A percentile compares a stretch with the other conserved stretches of the same genome.
Conservation (phyloP, 129 eudicot species). For the Centaurea solstitialis region DNA sequence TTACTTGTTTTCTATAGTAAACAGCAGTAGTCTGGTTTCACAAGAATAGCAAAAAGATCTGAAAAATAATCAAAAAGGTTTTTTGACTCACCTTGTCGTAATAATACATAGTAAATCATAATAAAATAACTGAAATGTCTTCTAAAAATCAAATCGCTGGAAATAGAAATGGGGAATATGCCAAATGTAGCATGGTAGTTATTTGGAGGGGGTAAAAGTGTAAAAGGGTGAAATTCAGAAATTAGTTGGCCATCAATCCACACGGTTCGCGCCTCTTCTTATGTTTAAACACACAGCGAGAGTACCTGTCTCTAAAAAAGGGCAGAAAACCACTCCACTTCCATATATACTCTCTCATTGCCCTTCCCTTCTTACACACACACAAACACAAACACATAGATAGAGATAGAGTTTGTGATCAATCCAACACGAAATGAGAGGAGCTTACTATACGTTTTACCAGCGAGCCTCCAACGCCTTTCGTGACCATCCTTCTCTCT, state of each 20-base stretch:
- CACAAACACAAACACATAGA: not conserved
- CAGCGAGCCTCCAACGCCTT: slow-evolving; percentile 52
- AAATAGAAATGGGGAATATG: too few relatives aligned
- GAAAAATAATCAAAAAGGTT: too few relatives aligned
- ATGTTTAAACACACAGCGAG: slow-evolving; percentile 12
- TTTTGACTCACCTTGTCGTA: too few relatives aligned
- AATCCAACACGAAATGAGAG: slow-evolving; percentile 27
- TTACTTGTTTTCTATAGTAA: not conserved
- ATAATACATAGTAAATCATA: too few relatives aligned
- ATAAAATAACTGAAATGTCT: too few relatives aligned
- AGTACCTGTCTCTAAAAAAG: slow-evolving; percentile 19
- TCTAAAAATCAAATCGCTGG: too few relatives aligned
- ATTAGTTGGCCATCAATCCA: slow-evolving; percentile 45
- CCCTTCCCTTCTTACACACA: not conserved
- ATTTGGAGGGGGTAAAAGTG: not conserved
- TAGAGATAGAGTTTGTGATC: not conserved
- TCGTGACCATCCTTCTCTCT: slow-evolving; percentile 43
- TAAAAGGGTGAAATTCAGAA: not conserved
- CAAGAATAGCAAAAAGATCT: not conserved
- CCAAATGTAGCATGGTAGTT: too few relatives aligned
- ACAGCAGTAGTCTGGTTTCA: slow-evolving; percentile 10
- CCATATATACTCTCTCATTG: slow-evolving; percentile 16
- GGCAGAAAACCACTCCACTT: slow-evolving; percentile 39
- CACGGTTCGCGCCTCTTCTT: slow-evolving; percentile 23
- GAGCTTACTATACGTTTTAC: slow-evolving; percentile 46